These are phyloP conservation scores for Triglochin maritima DNA, from an alignment of 106 monocot genomes.

Conservation along the genomic window DNA sequence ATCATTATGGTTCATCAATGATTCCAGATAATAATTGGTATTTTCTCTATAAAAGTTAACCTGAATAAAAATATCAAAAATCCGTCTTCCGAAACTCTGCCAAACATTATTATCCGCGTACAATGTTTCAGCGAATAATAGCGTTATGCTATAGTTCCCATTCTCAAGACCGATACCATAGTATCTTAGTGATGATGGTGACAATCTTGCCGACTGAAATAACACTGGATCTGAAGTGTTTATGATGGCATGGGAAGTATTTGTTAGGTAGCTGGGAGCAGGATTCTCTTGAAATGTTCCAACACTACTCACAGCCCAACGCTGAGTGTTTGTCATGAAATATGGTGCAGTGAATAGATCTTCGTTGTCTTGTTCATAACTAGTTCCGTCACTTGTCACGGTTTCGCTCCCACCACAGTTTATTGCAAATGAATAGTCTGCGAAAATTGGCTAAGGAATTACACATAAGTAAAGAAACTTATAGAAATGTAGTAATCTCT, in stretches of 20 bases:
- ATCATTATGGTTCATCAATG: not conserved
- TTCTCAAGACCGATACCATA: conserved; percentile 88
- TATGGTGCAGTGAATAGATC: conserved; percentile 52
- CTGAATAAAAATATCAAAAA: conserved; percentile 89
- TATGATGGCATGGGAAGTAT: conserved; percentile 23
- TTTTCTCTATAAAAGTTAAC: conserved; percentile 14
- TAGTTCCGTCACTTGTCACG: conserved; percentile 30
- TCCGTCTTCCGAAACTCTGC: conserved; percentile 55
- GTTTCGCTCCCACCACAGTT: conserved; percentile 62
- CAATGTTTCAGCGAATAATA: conserved; percentile 51
- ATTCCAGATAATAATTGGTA: not conserved
- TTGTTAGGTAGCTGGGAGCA: conserved; percentile 29
- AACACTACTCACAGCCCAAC: conserved; percentile 72
- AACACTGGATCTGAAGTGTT: conserved; percentile 58
- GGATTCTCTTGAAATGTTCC: conserved; percentile 41
- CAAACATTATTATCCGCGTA: conserved; percentile 31
- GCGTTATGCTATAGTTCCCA: conserved; percentile 65
- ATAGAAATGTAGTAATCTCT: not conserved
- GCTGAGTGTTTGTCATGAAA: conserved; percentile 35
- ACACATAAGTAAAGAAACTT: too few species aligned
- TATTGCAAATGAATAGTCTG: conserved; percentile 68
- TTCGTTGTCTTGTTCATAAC: conserved; percentile 45
- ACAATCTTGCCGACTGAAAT: conserved; percentile 62
- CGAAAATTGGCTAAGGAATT: not conserved
- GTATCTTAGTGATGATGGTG: conserved; percentile 84